A percentile compares a stretch with the other conserved stretches of the same genome.
Conservation (phyloP, 2,329 filamentous ascomycete genomes). For the Chaetomium globosum region DNA sequence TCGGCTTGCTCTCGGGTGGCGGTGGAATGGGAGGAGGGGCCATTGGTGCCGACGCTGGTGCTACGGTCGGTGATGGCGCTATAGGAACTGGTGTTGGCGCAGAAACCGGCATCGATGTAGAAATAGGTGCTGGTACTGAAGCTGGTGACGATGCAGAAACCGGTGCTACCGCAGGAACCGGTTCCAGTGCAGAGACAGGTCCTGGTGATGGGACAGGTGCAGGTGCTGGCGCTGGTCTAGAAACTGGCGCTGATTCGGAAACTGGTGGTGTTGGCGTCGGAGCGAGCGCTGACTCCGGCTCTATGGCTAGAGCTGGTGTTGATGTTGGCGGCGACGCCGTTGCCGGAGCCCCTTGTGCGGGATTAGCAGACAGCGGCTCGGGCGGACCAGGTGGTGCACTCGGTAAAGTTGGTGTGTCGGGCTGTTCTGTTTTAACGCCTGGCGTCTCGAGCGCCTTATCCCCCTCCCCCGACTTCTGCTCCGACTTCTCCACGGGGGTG, state of each 20-base stretch:
- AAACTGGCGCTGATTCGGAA: conserved; percentile 6
- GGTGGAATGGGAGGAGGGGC: conserved; percentile 34
- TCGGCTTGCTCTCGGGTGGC: conserved; percentile 30
- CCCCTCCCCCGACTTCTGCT: conserved; percentile 30
- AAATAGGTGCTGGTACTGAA: conserved; percentile 8
- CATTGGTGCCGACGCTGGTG: conserved; percentile 26
- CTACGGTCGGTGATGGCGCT: conserved; percentile 30
- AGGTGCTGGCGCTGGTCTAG: neutral
- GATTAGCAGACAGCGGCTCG: neutral
- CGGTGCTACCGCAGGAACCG: conserved; percentile 5
- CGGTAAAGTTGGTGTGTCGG: conserved; percentile 26
- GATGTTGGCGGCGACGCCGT: neutral
- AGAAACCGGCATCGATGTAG: too few species aligned
- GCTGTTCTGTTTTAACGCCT: conserved; percentile 21
- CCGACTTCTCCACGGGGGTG: conserved; percentile 27
- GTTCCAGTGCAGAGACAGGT: neutral
- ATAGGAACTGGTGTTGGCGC: neutral
- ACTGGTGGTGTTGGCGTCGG: conserved; percentile 8
- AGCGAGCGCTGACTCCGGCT: neutral
- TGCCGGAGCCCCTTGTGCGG: neutral
- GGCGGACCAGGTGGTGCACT: conserved; percentile 12
- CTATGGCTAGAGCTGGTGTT: conserved; percentile 30
- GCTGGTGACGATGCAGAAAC: conserved; percentile 9
- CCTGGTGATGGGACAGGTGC: neutral
- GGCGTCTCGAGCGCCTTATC: conserved; percentile 27